Conservation (phyloP, 129 eudicot genomes). For the Smallanthus sonchifolius region DNA sequence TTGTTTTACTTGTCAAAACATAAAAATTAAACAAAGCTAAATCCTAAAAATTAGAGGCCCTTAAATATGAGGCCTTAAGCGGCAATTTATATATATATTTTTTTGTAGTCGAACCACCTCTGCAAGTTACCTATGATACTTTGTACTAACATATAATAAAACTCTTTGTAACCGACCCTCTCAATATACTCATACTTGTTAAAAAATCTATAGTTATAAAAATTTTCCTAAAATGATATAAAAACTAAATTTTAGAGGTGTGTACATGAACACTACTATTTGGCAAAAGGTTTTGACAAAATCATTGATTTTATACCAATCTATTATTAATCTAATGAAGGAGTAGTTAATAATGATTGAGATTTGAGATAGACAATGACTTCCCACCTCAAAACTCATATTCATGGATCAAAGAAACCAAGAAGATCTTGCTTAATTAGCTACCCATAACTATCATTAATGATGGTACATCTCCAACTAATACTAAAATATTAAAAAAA, state of each 20-base stretch:
- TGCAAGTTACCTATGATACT: no score
- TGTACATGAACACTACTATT: background rate
- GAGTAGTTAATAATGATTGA: conserved; percentile 18
- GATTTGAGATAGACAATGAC: conserved; percentile 20
- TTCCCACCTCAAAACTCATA: conserved; percentile 25
- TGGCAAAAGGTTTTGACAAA: conserved; percentile 14
- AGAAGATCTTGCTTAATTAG: conserved; percentile 25
- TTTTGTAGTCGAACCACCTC: no score
- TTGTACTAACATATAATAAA: no score
- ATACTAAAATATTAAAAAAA: background rate
- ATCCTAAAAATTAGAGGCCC: no score
- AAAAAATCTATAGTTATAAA: background rate
- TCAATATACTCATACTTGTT: background rate
- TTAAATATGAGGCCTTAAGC: no score
- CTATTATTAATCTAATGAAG: background rate
- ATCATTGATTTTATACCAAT: conserved; percentile 16
- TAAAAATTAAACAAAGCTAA: no score
- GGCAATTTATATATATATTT: no score
- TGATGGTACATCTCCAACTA: conserved; percentile 11
- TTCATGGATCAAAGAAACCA: conserved; percentile 18
- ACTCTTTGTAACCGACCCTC: no score
- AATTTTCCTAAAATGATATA: background rate
- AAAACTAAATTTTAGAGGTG: background rate
- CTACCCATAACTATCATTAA: conserved; percentile 16
- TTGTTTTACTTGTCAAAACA: no score